Base-by-base conservation (phyloP, 2,329 filamentous ascomycete genomes). In the Calcarisporium arbuscula region DNA sequence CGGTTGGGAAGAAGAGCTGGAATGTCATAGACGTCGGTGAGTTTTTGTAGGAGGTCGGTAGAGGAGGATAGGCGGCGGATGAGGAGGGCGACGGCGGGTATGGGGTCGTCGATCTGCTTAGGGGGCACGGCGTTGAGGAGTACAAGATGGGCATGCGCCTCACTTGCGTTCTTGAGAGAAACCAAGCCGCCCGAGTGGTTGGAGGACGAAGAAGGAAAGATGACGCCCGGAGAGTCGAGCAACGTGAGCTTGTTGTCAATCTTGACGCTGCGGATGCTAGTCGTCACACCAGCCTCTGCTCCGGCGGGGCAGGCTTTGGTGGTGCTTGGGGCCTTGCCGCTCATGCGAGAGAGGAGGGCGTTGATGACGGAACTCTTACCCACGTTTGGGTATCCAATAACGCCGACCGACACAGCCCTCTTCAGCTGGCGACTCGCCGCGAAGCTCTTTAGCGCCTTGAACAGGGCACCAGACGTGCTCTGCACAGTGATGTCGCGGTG, bases 321-420 rank as follows among this genome's bases (percentile, higher is more conserved):
- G 47, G 73, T 66, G 47, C 61, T 57, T 28, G 65, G 65, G 23
- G 75, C 76, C 52, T 75, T 79, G 37, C 79, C 74, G 45, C 82
- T 77, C 48, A 95, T 68, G 23, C 86, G 77, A 23, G 84, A 80
- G 15, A 87, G 82, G 36, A 95, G 78, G 12, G 88, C 85, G 60
- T 95, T 95, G 72, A 95, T 95, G 51, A 95, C 87, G 32, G 88
- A 95, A 19, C 87, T 94, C 68, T 95, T 95, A 56, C 89, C 89
- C 40, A 95, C 89, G 57, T 95, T 95, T 50, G 89, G 89, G 60
- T 95, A 95, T 19, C 89, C 89, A 49, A 95, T 94, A 42, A 95
- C 85, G 45, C 89, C 89, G 41, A 95, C 89, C 15, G 85, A 89
- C 50, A 94, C 79, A 34, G 88, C 82, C 36, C 89, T 82, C 71